Evolutionary conservation across 768 basidiomycete genomes (phyloP).

Genomic region (Amanita molliuscula): DNA sequence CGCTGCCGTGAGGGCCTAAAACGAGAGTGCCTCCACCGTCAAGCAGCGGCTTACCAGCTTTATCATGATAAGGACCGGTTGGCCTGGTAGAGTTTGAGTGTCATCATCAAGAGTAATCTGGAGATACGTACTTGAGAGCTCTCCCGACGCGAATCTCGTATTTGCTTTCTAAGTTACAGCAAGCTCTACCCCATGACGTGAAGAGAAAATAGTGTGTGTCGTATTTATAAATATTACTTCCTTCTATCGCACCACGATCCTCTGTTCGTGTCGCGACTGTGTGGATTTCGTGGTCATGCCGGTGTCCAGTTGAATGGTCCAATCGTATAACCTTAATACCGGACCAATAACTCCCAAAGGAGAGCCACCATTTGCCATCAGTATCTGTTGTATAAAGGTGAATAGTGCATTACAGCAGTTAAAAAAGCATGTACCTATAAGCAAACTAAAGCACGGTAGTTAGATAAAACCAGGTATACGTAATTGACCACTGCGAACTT

Average conservation of each 20-base stretch:
- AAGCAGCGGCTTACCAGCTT: conserved; percentile 30
- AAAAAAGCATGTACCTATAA: not conserved
- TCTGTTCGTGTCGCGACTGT: conserved; percentile 26
- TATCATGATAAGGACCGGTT: conserved; percentile 31
- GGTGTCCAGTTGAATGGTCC: conserved; percentile 31
- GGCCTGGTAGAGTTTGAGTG: conserved; percentile 17
- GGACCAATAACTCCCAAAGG: no score
- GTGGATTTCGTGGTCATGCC: conserved; percentile 25
- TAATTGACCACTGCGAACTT: conserved; percentile 9
- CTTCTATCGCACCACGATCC: conserved; percentile 37
- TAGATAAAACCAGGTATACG: no score
- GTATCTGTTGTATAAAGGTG: no score
- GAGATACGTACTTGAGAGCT: conserved; percentile 25
- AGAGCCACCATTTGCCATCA: no score
- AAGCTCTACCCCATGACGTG: conserved; percentile 44
- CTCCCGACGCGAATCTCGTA: conserved; percentile 52
- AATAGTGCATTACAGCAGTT: no score
- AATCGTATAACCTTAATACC: conserved; percentile 38
- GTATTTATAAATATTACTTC: conserved; percentile 32
- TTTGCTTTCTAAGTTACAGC: conserved; percentile 37
- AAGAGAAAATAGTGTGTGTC: conserved; percentile 43
- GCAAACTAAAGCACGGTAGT: not conserved
- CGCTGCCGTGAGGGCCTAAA: conserved; percentile 31
- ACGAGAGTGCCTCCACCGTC: conserved; percentile 45
- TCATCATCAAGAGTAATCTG: not conserved